Evolutionary conservation across 768 basidiomycete genomes (phyloP), one percentile per base, ranked within the genome.

Genomic region (Cantharellus cinnabarinus): DNA sequence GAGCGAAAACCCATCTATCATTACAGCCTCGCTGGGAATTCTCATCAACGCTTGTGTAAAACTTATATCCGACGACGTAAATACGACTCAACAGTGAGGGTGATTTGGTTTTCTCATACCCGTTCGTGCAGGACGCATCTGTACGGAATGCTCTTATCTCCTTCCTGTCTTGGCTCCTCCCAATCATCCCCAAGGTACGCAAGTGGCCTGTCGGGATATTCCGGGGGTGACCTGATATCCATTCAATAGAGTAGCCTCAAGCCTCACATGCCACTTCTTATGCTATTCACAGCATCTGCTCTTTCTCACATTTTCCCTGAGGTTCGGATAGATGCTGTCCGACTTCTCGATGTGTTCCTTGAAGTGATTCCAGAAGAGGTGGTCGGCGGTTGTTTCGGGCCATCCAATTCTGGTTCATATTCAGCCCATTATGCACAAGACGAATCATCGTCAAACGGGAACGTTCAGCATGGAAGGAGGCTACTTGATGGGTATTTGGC

Each of bases 271-370:
- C 73, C 86, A 1, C 65, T 81, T 0, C 73, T 97, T 3, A 73
- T 97, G 34, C 78, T 98, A 14, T 94, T 91, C 67, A 80, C 81
- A 0, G 82, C 87, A 3, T 94, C 91, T 5, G 89, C 89, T 0
- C 84, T 93, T 68, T 91, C 89, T 0, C 86, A 93, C 65, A 94
- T 98, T 53, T 95, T 91, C 68, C 91, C 91, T 29, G 89, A 94
- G 68, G 89, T 97, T 61, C 79, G 90, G 14, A 77, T 97, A 42
- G 93, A 97, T 66, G 88, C 89, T 2, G 75, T 94, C 58, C 80
- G 82, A 7, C 79, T 89, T 63, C 70, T 97, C 50, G 77, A 85
- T 64, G 67, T 93, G 34, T 75, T 89, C 44, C 74, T 95, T 2
- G 79, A 83, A 42, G 66, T 73, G 60, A 78, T 85, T 3, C 89